These are phyloP conservation scores for Colletotrichum tofieldiae DNA, from an alignment of 2,329 filamentous ascomycete species.

Conservation along the genomic window DNA sequence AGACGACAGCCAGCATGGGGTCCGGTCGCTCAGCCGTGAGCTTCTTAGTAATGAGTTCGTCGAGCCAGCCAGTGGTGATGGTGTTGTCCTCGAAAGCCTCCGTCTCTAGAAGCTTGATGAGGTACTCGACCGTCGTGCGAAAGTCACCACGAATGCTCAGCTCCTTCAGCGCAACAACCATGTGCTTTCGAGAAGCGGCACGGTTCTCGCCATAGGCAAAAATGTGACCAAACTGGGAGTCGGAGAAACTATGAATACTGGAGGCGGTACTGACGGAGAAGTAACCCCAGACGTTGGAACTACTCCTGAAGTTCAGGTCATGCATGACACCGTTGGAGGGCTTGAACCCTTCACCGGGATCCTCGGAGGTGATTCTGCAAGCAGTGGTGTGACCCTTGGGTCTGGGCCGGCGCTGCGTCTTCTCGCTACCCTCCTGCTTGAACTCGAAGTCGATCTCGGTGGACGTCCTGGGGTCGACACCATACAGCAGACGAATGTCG, in stretches of 20 bases:
- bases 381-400: constrained; percentile 98
- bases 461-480: constrained; percentile 88
- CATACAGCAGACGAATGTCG: constrained; percentile 96
- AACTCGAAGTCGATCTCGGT: constrained; percentile 98
- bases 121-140: constrained; percentile 97
- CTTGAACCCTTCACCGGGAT: constrained; percentile 99
- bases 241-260: constrained; percentile 99
- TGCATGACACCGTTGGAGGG: constrained; percentile 99
- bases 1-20: constrained; percentile 92
- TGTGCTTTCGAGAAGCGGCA: constrained; percentile 96
- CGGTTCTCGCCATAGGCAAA: constrained; percentile 99
- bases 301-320: constrained; percentile 98
- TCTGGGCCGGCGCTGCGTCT: constrained; percentile 89
- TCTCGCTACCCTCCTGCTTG: constrained; percentile 84
- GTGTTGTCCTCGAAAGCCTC: constrained; percentile 99
- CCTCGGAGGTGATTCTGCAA: constrained; percentile 98
- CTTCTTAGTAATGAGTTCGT: constrained; percentile 98
- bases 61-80: constrained; percentile 98
- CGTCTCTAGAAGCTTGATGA: constrained; percentile 98
- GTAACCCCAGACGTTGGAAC: constrained; percentile 99
- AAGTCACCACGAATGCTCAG: constrained; percentile 99
- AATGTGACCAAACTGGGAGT: constrained; percentile 99
- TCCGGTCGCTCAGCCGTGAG: constrained; percentile 96
- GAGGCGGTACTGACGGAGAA: constrained; percentile 98
- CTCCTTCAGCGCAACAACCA: constrained; percentile 99